Evolutionary conservation across 148 eudicot genomes (phyloP), one percentile per base, ranked within the genome.

Genomic region (Camellia japonica): DNA sequence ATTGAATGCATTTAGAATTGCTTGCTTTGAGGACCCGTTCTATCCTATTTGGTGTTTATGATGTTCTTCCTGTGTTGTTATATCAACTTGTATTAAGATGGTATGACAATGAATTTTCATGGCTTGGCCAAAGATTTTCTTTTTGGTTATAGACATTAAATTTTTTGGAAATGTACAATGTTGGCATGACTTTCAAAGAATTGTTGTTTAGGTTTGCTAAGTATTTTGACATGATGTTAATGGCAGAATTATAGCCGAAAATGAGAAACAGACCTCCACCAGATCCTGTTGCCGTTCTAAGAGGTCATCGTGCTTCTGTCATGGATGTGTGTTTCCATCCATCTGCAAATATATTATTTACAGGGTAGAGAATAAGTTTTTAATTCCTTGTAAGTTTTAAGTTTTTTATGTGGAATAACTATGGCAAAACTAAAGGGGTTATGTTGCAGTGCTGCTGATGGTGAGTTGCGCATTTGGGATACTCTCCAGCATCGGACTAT

Each of bases 261-360:
- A 93, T 93, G 97, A 91, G 90, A 89, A 92, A 87, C 81, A 88
- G 97, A 75, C 91, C 95, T 64, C 90, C 99, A 9, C 99, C 97
- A 3, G 98, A 91, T 79, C 99, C 95, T 2, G 82, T 93, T 71
- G 89, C 92, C 13, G 98, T 96, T 75, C 84, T 96, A 30, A 87
- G 98, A 83, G 99, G 99, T 41, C 98, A 96, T 82, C 98, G 99
- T 52, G 97, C 99, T 72, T 96, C 98, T 0, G 98, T 96, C 43
- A 91, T 82, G 52, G 95, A 93, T 77, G 84, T 88, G 73, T 93
- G 93, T 83, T 96, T 93, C 82, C 99, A 96, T 83, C 88, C 89
- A 68, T 81, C 86, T 44, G 89, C 86, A 82, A 89, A 87, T 74
- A 73, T 95, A 16, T 59, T 95, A 51, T 95, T 93, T 82, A 81